Conservation (phyloP, 345 rosid species). For the Moricandia moricandioides region DNA sequence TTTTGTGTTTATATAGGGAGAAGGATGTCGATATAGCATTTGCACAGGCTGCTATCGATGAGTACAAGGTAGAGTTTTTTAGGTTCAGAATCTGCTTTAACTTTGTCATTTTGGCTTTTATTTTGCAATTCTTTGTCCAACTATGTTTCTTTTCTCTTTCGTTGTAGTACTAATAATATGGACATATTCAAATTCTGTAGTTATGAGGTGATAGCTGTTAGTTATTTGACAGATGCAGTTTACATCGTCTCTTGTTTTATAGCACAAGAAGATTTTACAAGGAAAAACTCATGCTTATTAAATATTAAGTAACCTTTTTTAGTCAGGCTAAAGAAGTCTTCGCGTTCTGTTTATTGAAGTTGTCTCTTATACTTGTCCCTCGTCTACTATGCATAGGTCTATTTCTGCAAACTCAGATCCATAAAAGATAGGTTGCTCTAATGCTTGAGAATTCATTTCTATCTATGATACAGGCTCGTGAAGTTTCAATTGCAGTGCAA, state of each 20-base stretch:
- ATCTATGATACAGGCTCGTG: slow-evolving; percentile 70
- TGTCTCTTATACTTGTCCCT: neutral
- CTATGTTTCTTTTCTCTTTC: neutral
- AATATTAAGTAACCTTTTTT: neutral
- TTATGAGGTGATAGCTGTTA: slow-evolving; percentile 6
- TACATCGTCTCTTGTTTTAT: slow-evolving; percentile 8
- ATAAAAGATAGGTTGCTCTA: slow-evolving; percentile 8
- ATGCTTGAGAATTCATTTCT: slow-evolving; percentile 12
- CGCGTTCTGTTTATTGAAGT: slow-evolving; percentile 1
- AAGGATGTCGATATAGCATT: slow-evolving; percentile 81
- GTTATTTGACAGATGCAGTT: slow-evolving; percentile 4
- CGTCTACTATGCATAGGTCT: slow-evolving; percentile 1
- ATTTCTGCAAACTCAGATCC: slow-evolving; percentile 3
- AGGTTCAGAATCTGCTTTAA: neutral
- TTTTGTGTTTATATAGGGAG: slow-evolving; percentile 58
- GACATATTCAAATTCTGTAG: slow-evolving; percentile 5
- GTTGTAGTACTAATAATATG: slow-evolving; percentile 1
- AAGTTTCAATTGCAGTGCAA: slow-evolving; percentile 80
- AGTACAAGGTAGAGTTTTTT: slow-evolving; percentile 63
- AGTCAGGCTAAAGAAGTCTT: slow-evolving; percentile 2
- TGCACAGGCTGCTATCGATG: slow-evolving; percentile 96
- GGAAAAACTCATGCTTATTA: slow-evolving; percentile 9
- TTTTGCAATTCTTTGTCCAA: slow-evolving; percentile 9
- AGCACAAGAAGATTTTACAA: neutral
- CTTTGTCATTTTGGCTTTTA: neutral